phyloP scores from a whole-genome alignment of 2,329 filamentous ascomycete species.

The Cytospora leucostoma region DNA sequence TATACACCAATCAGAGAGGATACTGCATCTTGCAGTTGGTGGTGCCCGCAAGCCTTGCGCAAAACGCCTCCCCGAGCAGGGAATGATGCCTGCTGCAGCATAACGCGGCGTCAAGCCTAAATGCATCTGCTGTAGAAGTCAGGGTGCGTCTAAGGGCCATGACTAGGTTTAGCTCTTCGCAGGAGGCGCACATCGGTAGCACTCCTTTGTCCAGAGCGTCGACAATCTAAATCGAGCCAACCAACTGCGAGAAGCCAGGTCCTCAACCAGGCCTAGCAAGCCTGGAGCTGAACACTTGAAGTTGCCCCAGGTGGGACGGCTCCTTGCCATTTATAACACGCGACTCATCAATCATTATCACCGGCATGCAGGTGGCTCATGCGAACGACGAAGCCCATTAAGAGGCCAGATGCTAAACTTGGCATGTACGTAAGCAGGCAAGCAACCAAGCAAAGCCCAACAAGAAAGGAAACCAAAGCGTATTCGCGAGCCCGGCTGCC shows the following conservation, averaged over 20 bases:
- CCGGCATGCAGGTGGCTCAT: slow-evolving; percentile 22
- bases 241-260: slow-evolving; percentile 16
- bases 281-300: slow-evolving; percentile 24
- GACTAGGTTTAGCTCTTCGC: slow-evolving; percentile 23
- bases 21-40: slow-evolving; percentile 13
- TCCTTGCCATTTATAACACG: slow-evolving; percentile 20
- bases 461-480: not conserved
- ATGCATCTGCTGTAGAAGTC: slow-evolving; percentile 19
- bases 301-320: slow-evolving; percentile 5
- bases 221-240: slow-evolving; percentile 23
- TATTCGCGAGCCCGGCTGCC: slow-evolving; percentile 19
- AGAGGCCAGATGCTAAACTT: slow-evolving; percentile 6
- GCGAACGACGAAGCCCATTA: slow-evolving; percentile 10
- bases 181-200: slow-evolving; percentile 13
- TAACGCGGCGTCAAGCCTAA: slow-evolving; percentile 27
- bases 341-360: slow-evolving; percentile 10
- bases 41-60: slow-evolving; percentile 26
- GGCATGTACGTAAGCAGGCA: slow-evolving; percentile 14
- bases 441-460: slow-evolving; percentile 5
- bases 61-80: slow-evolving; percentile 23
- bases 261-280: slow-evolving; percentile 20
- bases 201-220: slow-evolving; percentile 14
- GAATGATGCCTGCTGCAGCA: slow-evolving; percentile 28
- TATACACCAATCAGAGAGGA: slow-evolving; percentile 26
- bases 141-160: slow-evolving; percentile 23